Percentiles rank a stretch among this genome's conserved stretches.
Conservation (phyloP, 1,139 yeast genomes). For the Blastobotrys indianensis region DNA sequence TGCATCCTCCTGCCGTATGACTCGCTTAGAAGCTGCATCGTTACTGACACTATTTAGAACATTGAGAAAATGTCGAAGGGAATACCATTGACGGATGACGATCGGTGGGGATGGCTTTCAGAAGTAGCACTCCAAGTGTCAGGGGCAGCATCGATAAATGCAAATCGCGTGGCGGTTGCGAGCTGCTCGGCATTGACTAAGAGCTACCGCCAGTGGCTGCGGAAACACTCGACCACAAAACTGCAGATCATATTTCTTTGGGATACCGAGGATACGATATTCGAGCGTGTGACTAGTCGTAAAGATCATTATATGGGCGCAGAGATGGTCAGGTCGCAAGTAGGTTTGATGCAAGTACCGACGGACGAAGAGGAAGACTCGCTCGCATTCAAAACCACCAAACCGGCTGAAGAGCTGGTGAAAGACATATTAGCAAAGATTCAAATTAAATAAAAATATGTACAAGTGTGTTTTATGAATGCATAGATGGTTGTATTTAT, state of each 20-base stretch:
- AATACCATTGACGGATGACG: conserved; percentile 77
- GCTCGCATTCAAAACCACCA: conserved; percentile 15
- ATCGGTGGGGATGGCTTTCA: conserved; percentile 84
- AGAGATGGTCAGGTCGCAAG: conserved; percentile 76
- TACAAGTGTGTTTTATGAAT: not conserved
- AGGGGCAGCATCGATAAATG: conserved; percentile 37
- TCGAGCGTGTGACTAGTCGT: conserved; percentile 54
- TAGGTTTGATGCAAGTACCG: conserved; percentile 69
- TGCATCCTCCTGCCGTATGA: conserved; percentile 54
- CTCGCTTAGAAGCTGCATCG: conserved; percentile 4
- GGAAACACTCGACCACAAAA: conserved; percentile 21
- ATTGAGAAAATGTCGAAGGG: conserved; percentile 78
- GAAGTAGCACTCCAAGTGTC: conserved; percentile 38
- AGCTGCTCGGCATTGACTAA: conserved; percentile 83
- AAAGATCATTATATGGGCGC: conserved; percentile 81
- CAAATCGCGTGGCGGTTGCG: conserved; percentile 42
- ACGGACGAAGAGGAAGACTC: conserved; percentile 23
- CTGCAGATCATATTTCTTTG: conserved; percentile 62
- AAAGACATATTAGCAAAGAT: conserved; percentile 8
- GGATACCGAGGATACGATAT: conserved; percentile 56
- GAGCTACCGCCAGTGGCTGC: conserved; percentile 58
- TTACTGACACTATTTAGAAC: conserved; percentile 36
- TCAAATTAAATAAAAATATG: not conserved
- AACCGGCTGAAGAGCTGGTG: conserved; percentile 15
- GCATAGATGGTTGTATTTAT: not conserved